Evolutionary conservation across 1,139 yeast genomes (phyloP).

Genomic region (Zygosaccharomyces sapae): DNA sequence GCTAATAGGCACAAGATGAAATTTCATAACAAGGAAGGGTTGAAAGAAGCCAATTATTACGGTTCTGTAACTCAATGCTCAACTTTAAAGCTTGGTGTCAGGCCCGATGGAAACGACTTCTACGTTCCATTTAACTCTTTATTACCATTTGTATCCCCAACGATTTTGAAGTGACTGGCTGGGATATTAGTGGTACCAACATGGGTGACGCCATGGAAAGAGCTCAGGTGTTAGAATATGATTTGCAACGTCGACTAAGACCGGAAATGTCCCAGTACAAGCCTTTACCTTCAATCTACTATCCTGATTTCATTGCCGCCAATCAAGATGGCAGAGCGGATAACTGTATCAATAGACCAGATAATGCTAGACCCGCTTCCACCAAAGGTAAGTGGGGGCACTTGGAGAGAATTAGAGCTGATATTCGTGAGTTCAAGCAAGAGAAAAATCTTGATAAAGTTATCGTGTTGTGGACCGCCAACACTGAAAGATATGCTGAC

Average conservation of each 20-base stretch:
- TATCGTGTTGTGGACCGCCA: conserved; percentile 93
- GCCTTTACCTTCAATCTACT: conserved; percentile 84
- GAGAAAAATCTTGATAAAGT: conserved; percentile 77
- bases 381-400: conserved; percentile 79
- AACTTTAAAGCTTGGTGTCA: conserved; percentile 86
- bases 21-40: conserved; percentile 78
- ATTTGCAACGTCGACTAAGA: conserved; percentile 72
- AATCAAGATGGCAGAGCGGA: conserved; percentile 92
- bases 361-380: conserved; percentile 46
- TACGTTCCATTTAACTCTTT: conserved; percentile 90
- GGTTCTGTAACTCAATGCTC: conserved; percentile 97
- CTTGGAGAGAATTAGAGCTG: conserved; percentile 80
- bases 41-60: conserved; percentile 76
- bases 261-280: conserved; percentile 58
- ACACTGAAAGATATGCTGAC: conserved; percentile 90
- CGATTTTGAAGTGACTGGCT: conserved; percentile 86
- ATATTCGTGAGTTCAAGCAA: conserved; percentile 74
- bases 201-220: conserved; percentile 78
- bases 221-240: conserved; percentile 81
- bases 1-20: conserved; percentile 78
- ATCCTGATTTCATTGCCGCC: conserved; percentile 95
- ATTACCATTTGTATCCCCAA: conserved; percentile 88
- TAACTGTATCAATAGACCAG: conserved; percentile 64
- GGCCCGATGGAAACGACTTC: conserved; percentile 74
- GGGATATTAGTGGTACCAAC: conserved; percentile 81